Base-by-base conservation (phyloP, 345 rosid genomes). In the Psidium guajava region DNA sequence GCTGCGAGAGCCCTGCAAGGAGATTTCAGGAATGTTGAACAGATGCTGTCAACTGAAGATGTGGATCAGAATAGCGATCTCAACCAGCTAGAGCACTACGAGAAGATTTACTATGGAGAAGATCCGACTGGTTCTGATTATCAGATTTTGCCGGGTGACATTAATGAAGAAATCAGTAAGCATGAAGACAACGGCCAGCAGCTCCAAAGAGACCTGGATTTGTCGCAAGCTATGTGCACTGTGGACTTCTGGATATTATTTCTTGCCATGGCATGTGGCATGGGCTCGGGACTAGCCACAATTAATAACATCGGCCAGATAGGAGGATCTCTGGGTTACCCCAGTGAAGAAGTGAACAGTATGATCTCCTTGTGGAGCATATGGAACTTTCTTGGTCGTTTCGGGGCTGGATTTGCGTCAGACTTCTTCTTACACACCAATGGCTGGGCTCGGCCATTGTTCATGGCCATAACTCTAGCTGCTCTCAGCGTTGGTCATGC, bases 251-350 rank as follows among this genome's bases (percentile, higher is more conserved):
- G 95, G 94, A 83, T 92, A 56, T 88, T 91, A 86, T 89, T 86
- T 86, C 85, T 91, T 47, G 87, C 92, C 20, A 90, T 91, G 92
- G 89, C 91, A 64, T 92, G 94, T 61, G 93, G 95, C 42, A 87
- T 91, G 91, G 94, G 93, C 10, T 89, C 94, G 4, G 95, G 95
- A 57, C 92, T 92, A 21, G 91, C 93, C 27, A 89, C 92, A 2
- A 86, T 91, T 27, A 91, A 92, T 74, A 92, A 92, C 83, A 80
- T 93, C n/a, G 83, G 92, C 89, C 93, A 93, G 85, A 85, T 93
- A 18, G 95, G 94, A 82, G 90, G 85, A 58, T 88, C 93, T 80
- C 90, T 93, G 21, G 92, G 92, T 58, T 93, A 92, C 85, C 59
- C 88, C 11, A 90, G 87, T 59, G 52, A 59, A 16, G 90, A 88